phyloP scores from a whole-genome alignment of 192 early-diverging fungal genomes.

The Backusella luteola region DNA sequence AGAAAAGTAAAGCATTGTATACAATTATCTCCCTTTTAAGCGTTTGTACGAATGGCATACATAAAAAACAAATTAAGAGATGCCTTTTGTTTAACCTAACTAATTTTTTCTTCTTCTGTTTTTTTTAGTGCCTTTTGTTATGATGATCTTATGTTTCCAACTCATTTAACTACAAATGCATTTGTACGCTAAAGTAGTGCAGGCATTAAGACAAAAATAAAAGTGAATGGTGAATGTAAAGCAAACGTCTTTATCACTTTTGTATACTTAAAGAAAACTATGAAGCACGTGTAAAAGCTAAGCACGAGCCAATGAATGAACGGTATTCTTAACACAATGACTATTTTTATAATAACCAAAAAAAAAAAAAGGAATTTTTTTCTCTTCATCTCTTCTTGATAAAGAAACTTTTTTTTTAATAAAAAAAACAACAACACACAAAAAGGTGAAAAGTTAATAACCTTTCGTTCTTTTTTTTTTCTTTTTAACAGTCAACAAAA shows the following conservation, averaged over 20 bases:
- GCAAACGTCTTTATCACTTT: neutral
- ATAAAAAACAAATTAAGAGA: neutral
- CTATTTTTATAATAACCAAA: neutral
- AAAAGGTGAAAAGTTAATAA: conserved; percentile 5
- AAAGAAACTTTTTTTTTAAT: neutral
- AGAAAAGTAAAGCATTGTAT: neutral
- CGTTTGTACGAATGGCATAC: neutral
- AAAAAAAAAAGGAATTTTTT: neutral
- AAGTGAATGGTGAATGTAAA: neutral
- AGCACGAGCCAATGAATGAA: neutral
- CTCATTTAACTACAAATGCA: neutral
- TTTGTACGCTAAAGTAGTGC: neutral
- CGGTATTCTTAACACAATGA: neutral
- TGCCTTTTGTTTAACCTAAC: neutral
- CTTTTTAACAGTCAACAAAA: neutral
- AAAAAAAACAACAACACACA: neutral
- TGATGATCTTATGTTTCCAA: neutral
- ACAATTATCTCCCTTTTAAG: neutral
- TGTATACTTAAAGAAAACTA: neutral
- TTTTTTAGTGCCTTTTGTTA: neutral
- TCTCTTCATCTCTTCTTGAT: neutral
- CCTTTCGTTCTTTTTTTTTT: neutral
- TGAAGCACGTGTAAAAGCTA: neutral
- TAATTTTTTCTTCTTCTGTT: neutral
- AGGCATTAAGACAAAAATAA: neutral